phyloP scores from a whole-genome alignment of 306 rosid genomes.

The Echinosophora koreensis region DNA sequence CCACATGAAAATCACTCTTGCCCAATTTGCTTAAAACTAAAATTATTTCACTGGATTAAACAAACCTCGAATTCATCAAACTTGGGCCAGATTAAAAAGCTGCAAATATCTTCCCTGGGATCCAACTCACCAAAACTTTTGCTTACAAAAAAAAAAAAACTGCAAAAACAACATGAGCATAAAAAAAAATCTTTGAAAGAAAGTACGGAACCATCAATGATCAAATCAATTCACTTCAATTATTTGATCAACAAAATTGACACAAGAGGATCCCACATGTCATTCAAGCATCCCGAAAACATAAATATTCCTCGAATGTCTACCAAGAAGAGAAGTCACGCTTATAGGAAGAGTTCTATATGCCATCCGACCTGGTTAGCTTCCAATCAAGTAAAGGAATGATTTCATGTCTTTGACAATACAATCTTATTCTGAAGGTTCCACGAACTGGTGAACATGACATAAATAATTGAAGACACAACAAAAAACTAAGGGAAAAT shows the following conservation, averaged over 20 bases:
- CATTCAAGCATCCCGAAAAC: neutral
- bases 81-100: neutral
- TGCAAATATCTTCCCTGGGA: too few relatives aligned
- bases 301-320: neutral
- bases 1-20: neutral
- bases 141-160: too few relatives aligned
- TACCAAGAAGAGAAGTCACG: neutral
- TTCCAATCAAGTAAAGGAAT: neutral
- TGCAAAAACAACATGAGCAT: neutral
- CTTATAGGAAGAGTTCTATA: neutral
- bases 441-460: neutral
- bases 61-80: neutral
- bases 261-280: neutral
- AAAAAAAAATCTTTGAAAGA: neutral
- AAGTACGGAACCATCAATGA: neutral
- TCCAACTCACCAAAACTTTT: too few relatives aligned
- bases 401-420: too few relatives aligned
- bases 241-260: neutral
- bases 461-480: neutral
- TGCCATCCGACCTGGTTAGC: neutral
- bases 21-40: neutral
- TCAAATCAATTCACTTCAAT: neutral
- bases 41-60: neutral
- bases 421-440: too few relatives aligned
- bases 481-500: neutral